Base-by-base conservation (phyloP, 1,284 basidiomycete genomes). In the Mycena citricolor region DNA sequence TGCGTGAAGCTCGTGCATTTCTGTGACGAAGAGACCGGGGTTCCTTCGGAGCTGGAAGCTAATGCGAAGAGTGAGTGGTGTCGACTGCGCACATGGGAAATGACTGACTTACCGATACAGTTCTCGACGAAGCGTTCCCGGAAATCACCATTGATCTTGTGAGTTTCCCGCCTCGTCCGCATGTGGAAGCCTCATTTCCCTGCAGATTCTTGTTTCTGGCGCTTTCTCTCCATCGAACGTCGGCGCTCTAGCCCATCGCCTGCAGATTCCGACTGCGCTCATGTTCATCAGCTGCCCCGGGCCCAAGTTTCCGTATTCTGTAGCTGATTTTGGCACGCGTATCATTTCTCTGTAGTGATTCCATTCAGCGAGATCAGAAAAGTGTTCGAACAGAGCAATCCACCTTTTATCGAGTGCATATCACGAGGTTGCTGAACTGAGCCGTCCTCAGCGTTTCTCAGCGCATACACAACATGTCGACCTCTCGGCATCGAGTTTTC, bases 1-100 rank as follows among this genome's bases (percentile, higher is more conserved):
- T 72, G 74, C 52, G 56, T 86, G 49, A 84, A 83, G 62, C 71
- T 87, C 23, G 71, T 83, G 1, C 82, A 86, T 56, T 85, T 84
- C 54, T 32, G 21, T 38, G 69, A 75, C 32, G 64, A 66, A 31
- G 73, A 76, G 50, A 61, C 64, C 2, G 74, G 68, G 0, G 62
- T 76, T 14, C 81, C 80, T 4, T 76, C 76, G 0, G 79, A 82
- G 55, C 61, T 83, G 54, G 80, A 81, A 58, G 77, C 78, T 5
- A 83, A 81, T 55, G 70, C 73, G 28, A 81, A 75, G 59, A 80
- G 80, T 79, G 57, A 17, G 71, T 56, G 2, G 23, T 35, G 32
- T 35, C 32, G 13, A 49, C 25, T 35, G 22, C 20, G 38, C 16
- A 30, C 12, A 33, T 12, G 19, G 10, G 2, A 41, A 39, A 36